A percentile compares a stretch with the other conserved stretches of the same genome.
Conservation (phyloP, 805 yeast genomes). For the Candida dendrica region DNA sequence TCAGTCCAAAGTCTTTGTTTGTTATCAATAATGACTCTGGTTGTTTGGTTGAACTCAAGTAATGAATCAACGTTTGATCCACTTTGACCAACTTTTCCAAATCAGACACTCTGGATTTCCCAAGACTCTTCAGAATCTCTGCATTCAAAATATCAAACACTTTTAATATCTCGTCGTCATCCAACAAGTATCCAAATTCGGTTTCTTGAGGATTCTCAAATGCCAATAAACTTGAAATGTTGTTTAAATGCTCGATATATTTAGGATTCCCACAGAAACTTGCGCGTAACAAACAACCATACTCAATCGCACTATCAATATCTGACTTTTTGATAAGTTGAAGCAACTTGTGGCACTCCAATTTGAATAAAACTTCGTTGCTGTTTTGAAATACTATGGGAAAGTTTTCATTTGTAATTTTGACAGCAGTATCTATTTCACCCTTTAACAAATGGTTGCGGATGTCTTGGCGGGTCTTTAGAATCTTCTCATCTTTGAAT, state of each 20-base stretch:
- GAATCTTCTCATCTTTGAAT: conserved; percentile 26
- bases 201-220: conserved; percentile 39
- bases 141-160: conserved; percentile 36
- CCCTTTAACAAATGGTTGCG: conserved; percentile 32
- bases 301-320: conserved; percentile 28
- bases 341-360: conserved; percentile 37
- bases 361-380: conserved; percentile 29
- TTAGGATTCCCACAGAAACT: conserved; percentile 24
- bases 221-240: conserved; percentile 45
- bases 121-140: conserved; percentile 33
- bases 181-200: conserved; percentile 31
- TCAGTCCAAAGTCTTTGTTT: conserved; percentile 33
- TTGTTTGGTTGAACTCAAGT: conserved; percentile 24
- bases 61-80: conserved; percentile 28
- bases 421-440: conserved; percentile 29
- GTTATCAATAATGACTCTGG: conserved; percentile 32
- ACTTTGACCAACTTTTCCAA: conserved; percentile 37
- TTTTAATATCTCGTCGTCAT: conserved; percentile 27
- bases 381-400: conserved; percentile 30
- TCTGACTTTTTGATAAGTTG: conserved; percentile 25
- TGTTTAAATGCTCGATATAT: conserved; percentile 32
- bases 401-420: conserved; percentile 20
- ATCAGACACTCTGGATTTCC: conserved; percentile 36
- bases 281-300: conserved; percentile 31
- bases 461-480: conserved; percentile 37